Evolutionary conservation across 1,284 basidiomycete species (phyloP), one percentile per base, ranked within the genome.

Genomic region (Pyrrhoderma noxium): DNA sequence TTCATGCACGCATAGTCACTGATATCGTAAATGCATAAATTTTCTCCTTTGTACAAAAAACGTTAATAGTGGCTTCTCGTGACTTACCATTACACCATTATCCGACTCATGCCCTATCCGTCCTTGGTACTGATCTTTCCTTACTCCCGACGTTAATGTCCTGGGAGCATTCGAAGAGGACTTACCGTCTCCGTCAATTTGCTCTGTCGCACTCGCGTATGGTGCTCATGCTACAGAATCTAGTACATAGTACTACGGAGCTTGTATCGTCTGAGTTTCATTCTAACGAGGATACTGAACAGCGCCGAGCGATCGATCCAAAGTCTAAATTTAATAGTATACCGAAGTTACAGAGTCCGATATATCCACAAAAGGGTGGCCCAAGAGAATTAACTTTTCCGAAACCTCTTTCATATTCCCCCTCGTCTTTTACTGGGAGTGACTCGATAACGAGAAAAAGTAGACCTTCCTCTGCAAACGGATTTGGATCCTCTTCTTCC

Each of bases 331-430:
- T 60, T 51, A 64, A 59, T 39, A 11, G 27, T 31, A 11, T 31
- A 31, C 7, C 27, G 11, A 31, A 31, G 27, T 5, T 5, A 31
- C 7, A 5, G 27, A 31, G 11, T 31, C 5, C 5, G 11, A 11
- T 31, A 31, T 31, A 31, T 31, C 11, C 27, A 5, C 27, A 31
- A 11, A 31, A 31, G 27, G 27, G 27, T 5, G 27, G 27, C 7
- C 65, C 80, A 19, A 76, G 79, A 39, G 78, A 85, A 56, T 73
- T 88, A 52, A 76, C 73, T 19, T 86, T 87, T 62, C 85, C 85
- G 19, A 75, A 82, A 23, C 74, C 85, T 21, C 65, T 83, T 27
- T 70, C 76, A 19, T 71, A 70, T 57, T 4, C 16, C n/a, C 38
- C 38, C 21, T 22, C 38, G n/a, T 40, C 38, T 18, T 18, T 40